Percentiles rank a stretch among this genome's conserved stretches.
Evolutionary conservation across 2,329 filamentous ascomycete species (phyloP).

Genomic region (Aspergillus intermedius): DNA sequence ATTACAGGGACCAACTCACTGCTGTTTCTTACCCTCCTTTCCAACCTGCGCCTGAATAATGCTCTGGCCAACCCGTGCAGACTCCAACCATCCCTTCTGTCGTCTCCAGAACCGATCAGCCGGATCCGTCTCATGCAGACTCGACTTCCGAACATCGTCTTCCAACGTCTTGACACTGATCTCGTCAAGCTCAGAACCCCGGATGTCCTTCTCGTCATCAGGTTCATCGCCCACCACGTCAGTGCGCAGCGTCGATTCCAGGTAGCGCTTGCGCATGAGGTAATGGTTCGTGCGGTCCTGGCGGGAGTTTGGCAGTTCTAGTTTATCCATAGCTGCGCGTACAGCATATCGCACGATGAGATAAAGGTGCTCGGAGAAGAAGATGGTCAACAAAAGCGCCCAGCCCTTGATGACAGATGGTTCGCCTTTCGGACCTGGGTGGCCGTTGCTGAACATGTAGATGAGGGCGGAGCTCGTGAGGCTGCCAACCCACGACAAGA

Average conservation of each 20-base stretch:
- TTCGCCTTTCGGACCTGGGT: constrained; percentile 38
- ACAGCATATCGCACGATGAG: constrained; percentile 70
- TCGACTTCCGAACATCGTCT: constrained; percentile 35
- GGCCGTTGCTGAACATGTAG: constrained; percentile 74
- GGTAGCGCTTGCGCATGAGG: constrained; percentile 68
- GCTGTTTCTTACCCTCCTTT: constrained; percentile 26
- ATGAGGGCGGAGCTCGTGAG: constrained; percentile 82
- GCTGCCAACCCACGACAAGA: constrained; percentile 89
- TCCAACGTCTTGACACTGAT: constrained; percentile 35
- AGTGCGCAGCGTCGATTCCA: constrained; percentile 45
- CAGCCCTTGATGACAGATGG: constrained; percentile 64
- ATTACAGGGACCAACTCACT: constrained; percentile 11
- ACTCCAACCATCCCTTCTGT: constrained; percentile 41
- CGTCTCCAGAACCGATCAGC: constrained; percentile 39
- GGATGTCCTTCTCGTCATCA: constrained; percentile 9
- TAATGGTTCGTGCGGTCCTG: constrained; percentile 79
- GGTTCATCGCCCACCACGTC: constrained; percentile 12
- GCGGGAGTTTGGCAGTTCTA: constrained; percentile 80
- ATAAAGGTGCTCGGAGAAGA: constrained; percentile 85
- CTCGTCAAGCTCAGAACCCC: constrained; percentile 10
- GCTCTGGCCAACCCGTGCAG: constrained; percentile 31
- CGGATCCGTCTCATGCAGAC: constrained; percentile 25
- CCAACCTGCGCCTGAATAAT: constrained; percentile 33
- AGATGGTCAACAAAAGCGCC: constrained; percentile 72
- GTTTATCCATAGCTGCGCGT: constrained; percentile 64